Evolutionary conservation across 1,139 yeast genomes (phyloP).

Genomic region (Magnusiomyces tetraspermus): DNA sequence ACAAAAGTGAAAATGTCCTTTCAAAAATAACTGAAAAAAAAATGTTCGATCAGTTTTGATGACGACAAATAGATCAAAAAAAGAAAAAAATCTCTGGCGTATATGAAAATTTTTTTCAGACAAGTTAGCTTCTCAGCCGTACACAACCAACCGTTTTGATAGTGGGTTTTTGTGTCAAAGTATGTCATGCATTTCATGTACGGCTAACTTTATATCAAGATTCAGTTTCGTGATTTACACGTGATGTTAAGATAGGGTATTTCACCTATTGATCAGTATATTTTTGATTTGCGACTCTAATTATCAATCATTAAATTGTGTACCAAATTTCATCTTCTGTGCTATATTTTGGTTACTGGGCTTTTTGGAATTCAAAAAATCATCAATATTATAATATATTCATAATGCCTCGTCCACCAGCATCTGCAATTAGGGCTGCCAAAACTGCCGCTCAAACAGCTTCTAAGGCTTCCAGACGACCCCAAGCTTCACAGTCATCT

Average conservation of each 20-base stretch:
- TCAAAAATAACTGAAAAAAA: neutral
- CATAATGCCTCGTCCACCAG: slow-evolving; percentile 13
- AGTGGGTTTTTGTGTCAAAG: neutral
- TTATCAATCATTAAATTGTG: too few relatives aligned
- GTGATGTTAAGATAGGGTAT: too few relatives aligned
- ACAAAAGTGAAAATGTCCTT: neutral
- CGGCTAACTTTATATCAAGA: too few relatives aligned
- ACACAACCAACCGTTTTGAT: neutral
- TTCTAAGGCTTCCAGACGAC: neutral
- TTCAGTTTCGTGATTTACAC: neutral
- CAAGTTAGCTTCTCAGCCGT: neutral
- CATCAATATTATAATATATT: too few relatives aligned
- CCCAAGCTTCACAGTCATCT: neutral
- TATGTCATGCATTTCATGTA: neutral
- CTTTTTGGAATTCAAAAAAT: too few relatives aligned
- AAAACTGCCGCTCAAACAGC: slow-evolving; percentile 2
- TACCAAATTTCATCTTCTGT: too few relatives aligned
- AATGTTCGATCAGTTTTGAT: neutral
- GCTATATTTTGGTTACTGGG: too few relatives aligned
- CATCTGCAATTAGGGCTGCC: slow-evolving; percentile 5
- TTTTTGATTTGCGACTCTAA: too few relatives aligned
- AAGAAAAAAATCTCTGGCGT: neutral
- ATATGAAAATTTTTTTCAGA: too few relatives aligned
- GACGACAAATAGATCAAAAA: neutral
- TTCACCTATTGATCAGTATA: too few relatives aligned